Percentiles rank a stretch among this genome's conserved stretches.
These are phyloP conservation scores for Xylona heveae DNA, from an alignment of 495 filamentous ascomycete species.

Conservation along the genomic window DNA sequence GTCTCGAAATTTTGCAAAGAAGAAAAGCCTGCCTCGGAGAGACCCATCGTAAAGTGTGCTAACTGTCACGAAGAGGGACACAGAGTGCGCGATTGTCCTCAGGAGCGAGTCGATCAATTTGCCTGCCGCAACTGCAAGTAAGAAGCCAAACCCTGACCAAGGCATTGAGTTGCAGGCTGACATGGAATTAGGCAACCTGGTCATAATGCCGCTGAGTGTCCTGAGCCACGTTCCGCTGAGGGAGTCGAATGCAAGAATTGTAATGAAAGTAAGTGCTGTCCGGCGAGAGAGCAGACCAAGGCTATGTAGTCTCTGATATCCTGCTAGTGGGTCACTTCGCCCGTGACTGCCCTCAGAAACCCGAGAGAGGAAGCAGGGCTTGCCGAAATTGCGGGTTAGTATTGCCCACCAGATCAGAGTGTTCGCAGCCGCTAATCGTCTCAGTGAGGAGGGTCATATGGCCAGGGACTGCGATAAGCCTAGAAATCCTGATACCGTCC, in stretches of 20 bases:
- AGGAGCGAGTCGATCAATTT: constrained; percentile 28
- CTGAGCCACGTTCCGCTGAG: constrained; percentile 48
- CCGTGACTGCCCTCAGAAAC: constrained; percentile 50
- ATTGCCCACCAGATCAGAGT: constrained; percentile 2
- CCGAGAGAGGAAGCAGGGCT: constrained; percentile 20
- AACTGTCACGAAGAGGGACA: constrained; percentile 56
- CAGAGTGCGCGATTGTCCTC: constrained; percentile 45
- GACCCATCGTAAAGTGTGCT: constrained; percentile 38
- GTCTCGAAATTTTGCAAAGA: constrained; percentile 40
- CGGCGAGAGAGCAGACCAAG: too few relatives aligned
- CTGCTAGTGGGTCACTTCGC: constrained; percentile 73
- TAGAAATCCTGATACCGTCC: constrained; percentile 23
- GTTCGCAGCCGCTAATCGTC: constrained; percentile 1
- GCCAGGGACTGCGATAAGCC: constrained; percentile 33
- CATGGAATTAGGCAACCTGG: constrained; percentile 23
- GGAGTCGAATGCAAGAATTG: constrained; percentile 68
- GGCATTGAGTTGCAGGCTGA: constrained; percentile 6
- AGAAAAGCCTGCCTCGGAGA: constrained; percentile 28
- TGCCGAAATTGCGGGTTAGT: constrained; percentile 46
- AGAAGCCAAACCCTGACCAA: constrained; percentile 9
- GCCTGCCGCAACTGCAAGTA: constrained; percentile 71
- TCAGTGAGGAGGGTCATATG: constrained; percentile 28
- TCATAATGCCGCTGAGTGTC: constrained; percentile 38
- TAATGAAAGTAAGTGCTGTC: constrained; percentile 36
- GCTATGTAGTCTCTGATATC: too few relatives aligned